These are phyloP conservation scores for Penicillium subrubescens DNA, from an alignment of 495 filamentous ascomycete genomes.

Conservation along the genomic window DNA sequence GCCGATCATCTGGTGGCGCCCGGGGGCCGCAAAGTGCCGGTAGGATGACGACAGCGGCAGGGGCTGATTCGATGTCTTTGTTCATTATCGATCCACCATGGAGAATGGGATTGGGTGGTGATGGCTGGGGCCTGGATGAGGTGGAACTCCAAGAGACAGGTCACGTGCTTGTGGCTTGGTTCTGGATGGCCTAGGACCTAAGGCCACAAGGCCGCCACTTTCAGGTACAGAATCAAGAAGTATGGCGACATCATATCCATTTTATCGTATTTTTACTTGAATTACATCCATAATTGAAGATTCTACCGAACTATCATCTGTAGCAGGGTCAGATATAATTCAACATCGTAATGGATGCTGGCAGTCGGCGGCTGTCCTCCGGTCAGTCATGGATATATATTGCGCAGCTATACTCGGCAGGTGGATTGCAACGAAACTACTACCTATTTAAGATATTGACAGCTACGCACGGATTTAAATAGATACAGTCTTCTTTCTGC, in stretches of 20 bases:
- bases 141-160: background rate
- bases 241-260: background rate
- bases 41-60: constrained; percentile 22
- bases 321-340: too few species aligned
- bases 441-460: too few species aligned
- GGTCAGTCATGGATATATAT: too few species aligned
- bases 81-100: background rate
- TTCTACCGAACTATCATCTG: too few species aligned
- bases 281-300: background rate
- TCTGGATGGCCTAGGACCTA: background rate
- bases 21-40: constrained; percentile 15
- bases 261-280: background rate
- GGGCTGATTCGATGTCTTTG: constrained; percentile 16
- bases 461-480: too few species aligned
- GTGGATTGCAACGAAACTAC: too few species aligned
- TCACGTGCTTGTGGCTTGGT: background rate
- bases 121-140: background rate
- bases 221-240: background rate
- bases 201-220: background rate
- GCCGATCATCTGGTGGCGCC: constrained; percentile 7
- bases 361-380: too few species aligned
- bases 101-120: constrained; percentile 3
- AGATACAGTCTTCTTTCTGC: too few species aligned
- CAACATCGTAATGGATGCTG: too few species aligned
- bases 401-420: too few species aligned